Conservation (phyloP, 257 asterid species). For the Solanum sejunctum region DNA sequence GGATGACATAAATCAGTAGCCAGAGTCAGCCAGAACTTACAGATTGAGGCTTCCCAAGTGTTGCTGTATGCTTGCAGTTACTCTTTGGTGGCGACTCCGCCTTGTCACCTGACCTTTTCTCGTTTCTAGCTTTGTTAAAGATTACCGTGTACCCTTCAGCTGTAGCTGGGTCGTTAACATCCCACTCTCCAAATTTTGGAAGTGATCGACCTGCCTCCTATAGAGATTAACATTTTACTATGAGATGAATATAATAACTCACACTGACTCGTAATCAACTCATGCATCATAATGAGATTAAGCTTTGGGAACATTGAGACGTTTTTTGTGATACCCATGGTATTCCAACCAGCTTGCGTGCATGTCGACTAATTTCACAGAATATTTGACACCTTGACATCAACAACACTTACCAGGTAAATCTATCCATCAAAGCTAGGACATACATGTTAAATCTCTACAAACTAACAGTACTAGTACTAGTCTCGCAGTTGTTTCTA, state of each 20-base stretch:
- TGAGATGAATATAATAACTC: background rate
- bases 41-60: slow-evolving; percentile 59
- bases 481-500: background rate
- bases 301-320: too few species aligned
- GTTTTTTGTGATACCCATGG: too few species aligned
- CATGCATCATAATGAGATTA: too few species aligned
- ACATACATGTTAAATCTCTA: background rate
- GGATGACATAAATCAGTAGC: background rate
- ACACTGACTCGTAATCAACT: background rate
- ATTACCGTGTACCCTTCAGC: slow-evolving; percentile 62
- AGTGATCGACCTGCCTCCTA: slow-evolving; percentile 42
- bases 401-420: background rate
- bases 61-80: slow-evolving; percentile 29
- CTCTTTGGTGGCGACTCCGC: slow-evolving; percentile 37
- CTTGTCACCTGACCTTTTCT: slow-evolving; percentile 44
- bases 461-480: background rate
- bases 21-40: slow-evolving; percentile 25
- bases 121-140: slow-evolving; percentile 51
- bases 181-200: slow-evolving; percentile 76
- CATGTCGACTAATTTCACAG: background rate
- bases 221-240: background rate
- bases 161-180: slow-evolving; percentile 57
- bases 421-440: background rate
- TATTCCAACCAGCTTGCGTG: too few species aligned
- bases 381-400: background rate